Conservation (phyloP, 2,329 filamentous ascomycete genomes). For the Talaromyces piceae region DNA sequence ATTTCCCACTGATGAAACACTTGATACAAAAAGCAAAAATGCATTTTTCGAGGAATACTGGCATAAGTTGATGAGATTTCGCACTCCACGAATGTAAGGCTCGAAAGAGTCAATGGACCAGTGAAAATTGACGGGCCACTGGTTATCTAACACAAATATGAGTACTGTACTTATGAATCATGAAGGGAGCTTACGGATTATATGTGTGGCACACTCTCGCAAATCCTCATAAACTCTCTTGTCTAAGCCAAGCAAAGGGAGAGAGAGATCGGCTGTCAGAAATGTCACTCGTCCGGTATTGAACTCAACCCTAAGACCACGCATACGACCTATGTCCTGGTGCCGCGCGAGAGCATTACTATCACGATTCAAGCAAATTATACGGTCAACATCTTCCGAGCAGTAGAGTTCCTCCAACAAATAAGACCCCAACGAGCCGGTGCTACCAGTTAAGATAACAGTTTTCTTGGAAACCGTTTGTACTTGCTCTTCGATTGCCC, state of each 20-base stretch:
- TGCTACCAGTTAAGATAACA: slow-evolving; percentile 48
- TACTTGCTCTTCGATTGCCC: no score
- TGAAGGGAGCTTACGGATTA: no score
- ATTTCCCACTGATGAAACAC: slow-evolving; percentile 10
- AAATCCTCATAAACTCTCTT: slow-evolving; percentile 18
- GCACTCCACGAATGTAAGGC: slow-evolving; percentile 21
- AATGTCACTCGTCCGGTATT: slow-evolving; percentile 13
- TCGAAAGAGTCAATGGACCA: slow-evolving; percentile 24
- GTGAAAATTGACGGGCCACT: slow-evolving; percentile 34
- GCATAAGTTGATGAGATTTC: slow-evolving; percentile 21
- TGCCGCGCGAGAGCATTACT: slow-evolving; percentile 35
- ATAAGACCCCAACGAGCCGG: slow-evolving; percentile 45
- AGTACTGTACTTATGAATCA: no score
- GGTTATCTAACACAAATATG: no score
- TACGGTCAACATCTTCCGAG: slow-evolving; percentile 29
- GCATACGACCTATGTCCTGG: slow-evolving; percentile 31
- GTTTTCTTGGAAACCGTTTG: no score
- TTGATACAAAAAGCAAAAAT: slow-evolving; percentile 17
- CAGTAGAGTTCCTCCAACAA: slow-evolving; percentile 34
- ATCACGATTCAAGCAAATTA: slow-evolving; percentile 45
- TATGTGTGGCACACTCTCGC: slow-evolving; percentile 16
- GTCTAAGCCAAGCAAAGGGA: slow-evolving; percentile 20
- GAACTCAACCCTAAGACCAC: no score
- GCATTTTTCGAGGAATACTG: slow-evolving; percentile 13
- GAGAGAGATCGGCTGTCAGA: slow-evolving; percentile 18